Evolutionary conservation across 2,329 filamentous ascomycete genomes (phyloP).

Genomic region (Corniculantispora saksenae): DNA sequence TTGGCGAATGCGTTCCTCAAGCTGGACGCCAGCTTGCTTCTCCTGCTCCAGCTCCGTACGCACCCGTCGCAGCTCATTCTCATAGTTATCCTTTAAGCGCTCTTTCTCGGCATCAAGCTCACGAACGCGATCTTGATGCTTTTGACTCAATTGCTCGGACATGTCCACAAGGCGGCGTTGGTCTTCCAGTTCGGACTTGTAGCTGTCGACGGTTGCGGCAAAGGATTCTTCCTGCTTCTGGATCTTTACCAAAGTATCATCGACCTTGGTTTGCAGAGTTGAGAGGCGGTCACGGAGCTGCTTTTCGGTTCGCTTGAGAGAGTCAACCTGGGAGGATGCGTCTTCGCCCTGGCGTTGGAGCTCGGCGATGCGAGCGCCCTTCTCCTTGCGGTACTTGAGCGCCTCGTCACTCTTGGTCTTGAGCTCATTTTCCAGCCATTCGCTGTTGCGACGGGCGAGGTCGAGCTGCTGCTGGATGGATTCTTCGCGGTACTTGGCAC

Average conservation of each 20-base stretch:
- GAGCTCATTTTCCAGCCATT: slow-evolving; percentile 90
- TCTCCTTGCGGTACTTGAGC: slow-evolving; percentile 90
- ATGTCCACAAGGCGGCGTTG: slow-evolving; percentile 79
- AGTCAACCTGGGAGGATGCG: slow-evolving; percentile 72
- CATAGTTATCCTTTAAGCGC: slow-evolving; percentile 63
- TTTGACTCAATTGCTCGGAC: slow-evolving; percentile 73
- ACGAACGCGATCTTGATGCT: slow-evolving; percentile 68
- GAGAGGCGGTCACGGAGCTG: slow-evolving; percentile 79
- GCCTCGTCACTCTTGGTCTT: slow-evolving; percentile 87
- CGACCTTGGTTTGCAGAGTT: slow-evolving; percentile 81
- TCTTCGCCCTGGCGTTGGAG: slow-evolving; percentile 90
- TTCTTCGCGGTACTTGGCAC: slow-evolving; percentile 87
- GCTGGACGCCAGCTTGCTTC: slow-evolving; percentile 45
- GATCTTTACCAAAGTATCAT: slow-evolving; percentile 78
- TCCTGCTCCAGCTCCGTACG: slow-evolving; percentile 59
- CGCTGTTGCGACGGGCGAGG: slow-evolving; percentile 82
- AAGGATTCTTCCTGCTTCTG: slow-evolving; percentile 85
- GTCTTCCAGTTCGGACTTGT: slow-evolving; percentile 82
- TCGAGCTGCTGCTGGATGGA: slow-evolving; percentile 88
- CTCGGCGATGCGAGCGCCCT: slow-evolving; percentile 83
- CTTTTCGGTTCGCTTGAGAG: slow-evolving; percentile 76
- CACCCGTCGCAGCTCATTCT: slow-evolving; percentile 58
- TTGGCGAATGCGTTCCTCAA: slow-evolving; percentile 51
- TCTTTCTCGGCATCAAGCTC: slow-evolving; percentile 68
- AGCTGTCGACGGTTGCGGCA: slow-evolving; percentile 79